These are phyloP conservation scores for Citrus trifoliata DNA, from an alignment of 345 rosid genomes.

Conservation along the genomic window DNA sequence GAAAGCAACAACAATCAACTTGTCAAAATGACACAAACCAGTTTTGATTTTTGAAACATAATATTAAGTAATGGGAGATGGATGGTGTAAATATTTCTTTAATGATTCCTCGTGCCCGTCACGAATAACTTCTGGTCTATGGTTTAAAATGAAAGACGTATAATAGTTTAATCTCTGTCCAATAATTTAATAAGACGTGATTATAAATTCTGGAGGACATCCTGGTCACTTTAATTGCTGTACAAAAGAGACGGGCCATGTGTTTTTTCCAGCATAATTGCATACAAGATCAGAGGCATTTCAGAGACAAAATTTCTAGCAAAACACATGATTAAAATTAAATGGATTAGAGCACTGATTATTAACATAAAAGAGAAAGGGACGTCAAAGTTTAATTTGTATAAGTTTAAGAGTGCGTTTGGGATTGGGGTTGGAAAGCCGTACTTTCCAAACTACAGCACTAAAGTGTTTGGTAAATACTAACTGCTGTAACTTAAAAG, in stretches of 20 bases:
- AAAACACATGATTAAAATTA: not conserved
- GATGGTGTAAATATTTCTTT: too few species aligned
- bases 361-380: not conserved
- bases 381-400: not conserved
- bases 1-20: not conserved
- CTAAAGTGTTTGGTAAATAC: too few species aligned
- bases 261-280: conserved; percentile 14
- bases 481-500: too few species aligned
- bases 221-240: not conserved
- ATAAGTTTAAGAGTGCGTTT: too few species aligned
- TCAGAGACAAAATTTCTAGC: conserved; percentile 2
- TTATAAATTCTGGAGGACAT: not conserved
- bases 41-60: not conserved
- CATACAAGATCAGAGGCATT: conserved; percentile 5
- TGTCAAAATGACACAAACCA: not conserved
- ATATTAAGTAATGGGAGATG: not conserved
- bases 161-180: not conserved
- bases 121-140: too few species aligned
- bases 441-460: too few species aligned
- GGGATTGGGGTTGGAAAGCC: too few species aligned
- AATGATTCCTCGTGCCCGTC: too few species aligned
- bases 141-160: not conserved
- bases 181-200: not conserved
- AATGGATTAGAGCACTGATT: too few species aligned
- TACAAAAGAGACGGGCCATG: conserved; percentile 10